Conservation (phyloP, 768 basidiomycete genomes). For the Cystofilobasidium macerans region DNA sequence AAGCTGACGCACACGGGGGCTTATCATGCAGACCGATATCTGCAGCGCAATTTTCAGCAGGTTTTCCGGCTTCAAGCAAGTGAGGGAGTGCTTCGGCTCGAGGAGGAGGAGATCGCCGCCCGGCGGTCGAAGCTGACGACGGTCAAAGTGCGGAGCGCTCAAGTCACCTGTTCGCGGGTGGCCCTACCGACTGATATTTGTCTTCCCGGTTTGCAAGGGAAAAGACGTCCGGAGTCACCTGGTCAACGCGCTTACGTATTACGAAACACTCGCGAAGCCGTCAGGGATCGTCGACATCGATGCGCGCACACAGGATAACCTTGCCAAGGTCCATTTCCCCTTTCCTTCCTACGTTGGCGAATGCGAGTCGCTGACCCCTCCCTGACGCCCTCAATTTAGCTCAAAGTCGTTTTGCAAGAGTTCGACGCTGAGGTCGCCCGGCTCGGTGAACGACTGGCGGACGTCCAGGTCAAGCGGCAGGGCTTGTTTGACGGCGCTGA, state of each 20-base stretch:
- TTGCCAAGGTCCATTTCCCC: neutral
- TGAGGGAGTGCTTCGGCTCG: slow-evolving; percentile 6
- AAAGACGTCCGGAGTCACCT: slow-evolving; percentile 15
- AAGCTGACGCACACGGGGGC: neutral
- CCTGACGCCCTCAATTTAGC: neutral
- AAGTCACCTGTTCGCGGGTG: neutral
- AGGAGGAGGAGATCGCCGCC: neutral
- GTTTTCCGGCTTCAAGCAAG: neutral
- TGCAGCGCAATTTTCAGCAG: neutral
- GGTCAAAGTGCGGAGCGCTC: slow-evolving; percentile 4
- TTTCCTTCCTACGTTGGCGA: neutral
- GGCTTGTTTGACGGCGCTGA: slow-evolving; percentile 10
- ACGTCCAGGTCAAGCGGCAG: neutral
- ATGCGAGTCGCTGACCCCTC: neutral
- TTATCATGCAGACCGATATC: slow-evolving; percentile 9
- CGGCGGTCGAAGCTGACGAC: neutral
- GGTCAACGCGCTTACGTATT: slow-evolving; percentile 11
- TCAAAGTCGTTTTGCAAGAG: slow-evolving; percentile 1
- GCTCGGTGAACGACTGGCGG: neutral
- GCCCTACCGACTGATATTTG: too few relatives aligned
- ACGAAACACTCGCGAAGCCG: neutral
- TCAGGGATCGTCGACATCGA: neutral
- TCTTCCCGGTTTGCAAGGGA: slow-evolving; percentile 8
- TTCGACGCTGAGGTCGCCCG: slow-evolving; percentile 11
- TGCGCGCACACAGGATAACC: neutral